A percentile compares a stretch with the other conserved stretches of the same genome.
Conservation (phyloP, 2,329 filamentous ascomycete species). For the Ceratocystis harringtonii region DNA sequence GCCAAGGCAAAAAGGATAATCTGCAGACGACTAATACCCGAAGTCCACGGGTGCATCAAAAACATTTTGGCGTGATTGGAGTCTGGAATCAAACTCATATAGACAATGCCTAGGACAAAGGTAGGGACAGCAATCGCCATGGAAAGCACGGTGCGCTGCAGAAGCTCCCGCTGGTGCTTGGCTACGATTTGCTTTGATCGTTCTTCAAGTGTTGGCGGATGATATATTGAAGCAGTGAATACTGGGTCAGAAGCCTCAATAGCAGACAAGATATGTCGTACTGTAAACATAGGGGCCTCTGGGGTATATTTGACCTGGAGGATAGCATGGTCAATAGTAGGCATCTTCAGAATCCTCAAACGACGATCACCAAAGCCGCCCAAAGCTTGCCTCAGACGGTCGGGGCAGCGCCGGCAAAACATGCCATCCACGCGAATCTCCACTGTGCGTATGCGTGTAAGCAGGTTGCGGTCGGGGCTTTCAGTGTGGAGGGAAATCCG, state of each 20-base stretch:
- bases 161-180: constrained; percentile 51
- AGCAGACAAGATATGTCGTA: constrained; percentile 55
- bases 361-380: constrained; percentile 33
- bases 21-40: constrained; percentile 60
- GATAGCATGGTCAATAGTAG: constrained; percentile 48
- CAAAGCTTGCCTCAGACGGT: constrained; percentile 40
- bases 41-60: constrained; percentile 55
- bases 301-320: constrained; percentile 59
- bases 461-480: constrained; percentile 21
- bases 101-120: constrained; percentile 76
- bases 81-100: constrained; percentile 64
- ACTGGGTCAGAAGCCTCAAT: constrained; percentile 51
- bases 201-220: constrained; percentile 72
- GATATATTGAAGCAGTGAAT: constrained; percentile 56
- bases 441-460: constrained; percentile 35
- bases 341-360: constrained; percentile 38
- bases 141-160: constrained; percentile 57
- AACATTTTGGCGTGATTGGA: constrained; percentile 44
- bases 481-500: constrained; percentile 27
- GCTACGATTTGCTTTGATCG: constrained; percentile 57
- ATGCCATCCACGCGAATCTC: constrained; percentile 55
- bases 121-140: constrained; percentile 60
- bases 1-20: constrained; percentile 68
- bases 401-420: constrained; percentile 58
- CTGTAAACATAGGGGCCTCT: constrained; percentile 50